A percentile compares a stretch with the other conserved stretches of the same genome.
Evolutionary conservation across 495 filamentous ascomycete genomes (phyloP).

Genomic region (Beverwykella pulmonaria): DNA sequence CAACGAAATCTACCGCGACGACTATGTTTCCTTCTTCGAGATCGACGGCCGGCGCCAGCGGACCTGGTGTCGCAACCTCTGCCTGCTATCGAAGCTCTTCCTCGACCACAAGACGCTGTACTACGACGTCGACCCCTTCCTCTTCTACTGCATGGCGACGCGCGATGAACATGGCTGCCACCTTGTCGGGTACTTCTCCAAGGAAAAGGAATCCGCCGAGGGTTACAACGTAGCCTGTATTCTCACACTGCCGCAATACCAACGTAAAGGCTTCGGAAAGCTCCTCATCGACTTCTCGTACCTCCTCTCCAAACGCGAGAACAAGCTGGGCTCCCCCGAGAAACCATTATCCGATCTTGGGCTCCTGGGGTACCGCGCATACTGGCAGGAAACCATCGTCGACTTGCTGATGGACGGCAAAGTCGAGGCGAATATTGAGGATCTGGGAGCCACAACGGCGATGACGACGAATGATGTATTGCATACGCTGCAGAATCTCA

Average conservation of each 20-base stretch:
- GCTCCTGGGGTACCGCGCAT: slow-evolving; percentile 87
- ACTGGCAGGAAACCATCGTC: slow-evolving; percentile 93
- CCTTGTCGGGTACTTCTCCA: slow-evolving; percentile 94
- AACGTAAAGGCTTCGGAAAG: slow-evolving; percentile 89
- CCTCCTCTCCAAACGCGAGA: slow-evolving; percentile 92
- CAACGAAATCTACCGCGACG: slow-evolving; percentile 97
- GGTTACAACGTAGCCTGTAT: slow-evolving; percentile 98
- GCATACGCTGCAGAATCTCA: slow-evolving; percentile 86
- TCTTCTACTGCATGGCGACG: slow-evolving; percentile 97
- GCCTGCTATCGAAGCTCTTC: slow-evolving; percentile 92
- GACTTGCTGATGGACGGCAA: slow-evolving; percentile 70
- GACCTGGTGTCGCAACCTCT: slow-evolving; percentile 96
- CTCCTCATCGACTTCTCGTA: slow-evolving; percentile 97
- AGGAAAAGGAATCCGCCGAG: slow-evolving; percentile 95
- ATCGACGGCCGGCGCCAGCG: slow-evolving; percentile 94
- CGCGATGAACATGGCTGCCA: slow-evolving; percentile 86
- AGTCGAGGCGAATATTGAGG: slow-evolving; percentile 77
- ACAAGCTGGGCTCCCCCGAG: slow-evolving; percentile 91
- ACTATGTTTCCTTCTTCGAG: slow-evolving; percentile 93
- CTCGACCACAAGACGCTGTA: slow-evolving; percentile 99
- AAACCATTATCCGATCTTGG: slow-evolving; percentile 95
- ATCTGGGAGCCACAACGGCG: slow-evolving; percentile 72
- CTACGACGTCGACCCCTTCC: slow-evolving; percentile 97
- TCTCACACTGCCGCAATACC: slow-evolving; percentile 91
- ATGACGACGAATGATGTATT: slow-evolving; percentile 97